Evolutionary conservation across 345 rosid species (phyloP).

Genomic region (Citrus inodora): DNA sequence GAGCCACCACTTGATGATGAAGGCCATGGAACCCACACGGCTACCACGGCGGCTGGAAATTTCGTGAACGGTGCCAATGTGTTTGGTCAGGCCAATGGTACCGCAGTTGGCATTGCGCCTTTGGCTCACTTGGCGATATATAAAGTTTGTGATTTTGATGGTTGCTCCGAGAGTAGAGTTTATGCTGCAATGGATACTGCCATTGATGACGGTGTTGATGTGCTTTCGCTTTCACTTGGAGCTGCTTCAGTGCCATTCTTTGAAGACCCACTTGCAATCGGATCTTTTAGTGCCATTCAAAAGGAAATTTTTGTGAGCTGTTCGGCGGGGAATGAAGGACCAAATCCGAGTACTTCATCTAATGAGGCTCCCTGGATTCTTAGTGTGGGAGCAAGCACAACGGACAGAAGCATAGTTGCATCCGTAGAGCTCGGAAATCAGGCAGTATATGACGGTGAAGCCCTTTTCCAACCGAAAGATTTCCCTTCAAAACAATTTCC

Average conservation of each 20-base stretch:
- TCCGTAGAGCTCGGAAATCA: constrained; percentile 43
- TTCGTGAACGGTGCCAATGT: constrained; percentile 34
- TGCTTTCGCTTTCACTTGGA: constrained; percentile 53
- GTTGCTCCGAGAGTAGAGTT: constrained; percentile 35
- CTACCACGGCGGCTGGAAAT: constrained; percentile 52
- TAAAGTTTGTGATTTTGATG: constrained; percentile 34
- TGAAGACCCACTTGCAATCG: constrained; percentile 31
- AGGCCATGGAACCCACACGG: constrained; percentile 59
- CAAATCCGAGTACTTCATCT: constrained; percentile 23
- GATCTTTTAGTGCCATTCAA: constrained; percentile 41
- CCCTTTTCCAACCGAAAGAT: constrained; percentile 39
- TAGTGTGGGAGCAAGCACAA: constrained; percentile 55
- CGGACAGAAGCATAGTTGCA: constrained; percentile 48
- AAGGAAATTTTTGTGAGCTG: constrained; percentile 54
- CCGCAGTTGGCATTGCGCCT: constrained; percentile 54
- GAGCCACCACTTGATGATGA: constrained; percentile 40
- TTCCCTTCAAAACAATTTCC: constrained; percentile 31
- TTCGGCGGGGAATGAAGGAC: constrained; percentile 53
- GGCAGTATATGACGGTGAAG: constrained; percentile 38
- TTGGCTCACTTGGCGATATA: constrained; percentile 50
- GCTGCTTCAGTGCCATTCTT: constrained; percentile 33
- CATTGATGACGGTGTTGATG: constrained; percentile 49
- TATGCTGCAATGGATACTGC: constrained; percentile 54
- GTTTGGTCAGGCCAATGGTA: constrained; percentile 43
- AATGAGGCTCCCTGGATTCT: constrained; percentile 69